Percentiles rank a stretch among this genome's conserved stretches.
phyloP scores from a whole-genome alignment of 192 early-diverging fungal species.

The Rhizoclosmatium sp. region DNA sequence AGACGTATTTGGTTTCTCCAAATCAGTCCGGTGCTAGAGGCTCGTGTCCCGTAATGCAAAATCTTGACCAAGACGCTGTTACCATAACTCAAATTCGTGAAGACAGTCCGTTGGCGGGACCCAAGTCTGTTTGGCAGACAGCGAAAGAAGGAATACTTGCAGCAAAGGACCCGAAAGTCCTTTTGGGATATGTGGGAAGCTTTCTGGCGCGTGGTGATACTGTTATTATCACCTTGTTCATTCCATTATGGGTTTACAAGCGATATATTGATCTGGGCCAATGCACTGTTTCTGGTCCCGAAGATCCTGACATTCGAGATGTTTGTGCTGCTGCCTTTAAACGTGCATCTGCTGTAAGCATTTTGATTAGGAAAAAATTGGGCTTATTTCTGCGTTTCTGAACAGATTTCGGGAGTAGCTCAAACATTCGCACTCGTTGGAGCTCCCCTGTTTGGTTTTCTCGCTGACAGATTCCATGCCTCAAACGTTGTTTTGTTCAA shows the following conservation, averaged over 20 bases:
- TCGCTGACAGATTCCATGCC: constrained; percentile 4
- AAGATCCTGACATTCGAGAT: constrained; percentile 48
- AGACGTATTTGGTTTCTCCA: no score
- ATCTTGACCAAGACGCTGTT: no score
- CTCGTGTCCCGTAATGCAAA: no score
- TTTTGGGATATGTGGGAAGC: constrained; percentile 69
- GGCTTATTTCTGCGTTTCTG: not conserved
- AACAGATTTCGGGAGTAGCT: constrained; percentile 55
- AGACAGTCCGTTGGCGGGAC: not conserved
- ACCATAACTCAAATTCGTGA: not conserved
- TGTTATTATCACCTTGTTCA: constrained; percentile 71
- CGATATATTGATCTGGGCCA: constrained; percentile 66
- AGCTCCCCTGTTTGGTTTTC: constrained; percentile 65
- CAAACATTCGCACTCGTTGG: constrained; percentile 71
- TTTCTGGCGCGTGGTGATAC: constrained; percentile 79
- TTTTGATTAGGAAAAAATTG: not conserved
- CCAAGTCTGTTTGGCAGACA: constrained; percentile 18
- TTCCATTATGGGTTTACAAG: constrained; percentile 69
- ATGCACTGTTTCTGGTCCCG: constrained; percentile 50
- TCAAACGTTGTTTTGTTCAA: constrained; percentile 34
- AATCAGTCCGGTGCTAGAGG: no score
- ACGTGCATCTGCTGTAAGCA: constrained; percentile 43
- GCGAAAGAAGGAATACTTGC: constrained; percentile 69
- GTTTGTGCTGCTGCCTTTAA: constrained; percentile 53
- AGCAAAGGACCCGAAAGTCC: constrained; percentile 61